A percentile compares a stretch with the other conserved stretches of the same genome.
These are phyloP conservation scores for Ceratocystiopsis minuta DNA, from an alignment of 2,329 filamentous ascomycete species.

Conservation along the genomic window DNA sequence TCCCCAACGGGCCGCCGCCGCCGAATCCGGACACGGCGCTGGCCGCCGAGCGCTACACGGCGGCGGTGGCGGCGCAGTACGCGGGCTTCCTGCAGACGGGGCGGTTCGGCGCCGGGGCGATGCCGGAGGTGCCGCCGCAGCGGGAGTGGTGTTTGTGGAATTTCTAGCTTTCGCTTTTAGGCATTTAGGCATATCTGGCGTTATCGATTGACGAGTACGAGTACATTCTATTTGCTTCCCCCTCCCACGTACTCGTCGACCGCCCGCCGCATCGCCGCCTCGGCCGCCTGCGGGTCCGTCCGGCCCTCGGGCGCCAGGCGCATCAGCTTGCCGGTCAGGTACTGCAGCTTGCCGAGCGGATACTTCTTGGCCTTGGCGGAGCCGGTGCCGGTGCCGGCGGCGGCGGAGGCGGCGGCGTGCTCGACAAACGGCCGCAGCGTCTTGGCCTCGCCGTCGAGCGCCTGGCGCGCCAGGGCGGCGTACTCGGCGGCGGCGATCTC, in stretches of 20 bases:
- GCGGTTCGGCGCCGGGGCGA: slow-evolving; percentile 47
- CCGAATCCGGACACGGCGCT: slow-evolving; percentile 46
- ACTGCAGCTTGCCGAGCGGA: slow-evolving; percentile 42
- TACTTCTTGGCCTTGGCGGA: slow-evolving; percentile 16
- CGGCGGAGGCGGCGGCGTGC: slow-evolving; percentile 12
- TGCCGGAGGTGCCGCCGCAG: slow-evolving; percentile 64
- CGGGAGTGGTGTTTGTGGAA: slow-evolving; percentile 59
- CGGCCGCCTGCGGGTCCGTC: slow-evolving; percentile 34
- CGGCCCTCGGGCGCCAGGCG: slow-evolving; percentile 32
- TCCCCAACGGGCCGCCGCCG: slow-evolving; percentile 48
- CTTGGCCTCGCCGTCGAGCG: slow-evolving; percentile 26
- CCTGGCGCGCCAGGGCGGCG: slow-evolving; percentile 24
- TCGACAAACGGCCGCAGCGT: slow-evolving; percentile 27
- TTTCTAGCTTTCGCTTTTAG: slow-evolving; percentile 26
- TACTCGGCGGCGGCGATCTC: slow-evolving; percentile 33
- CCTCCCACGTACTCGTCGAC: slow-evolving; percentile 11
- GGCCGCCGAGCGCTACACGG: slow-evolving; percentile 31
- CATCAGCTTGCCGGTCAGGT: slow-evolving; percentile 41
- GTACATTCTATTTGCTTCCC: neutral
- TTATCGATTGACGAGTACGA: too few relatives aligned
- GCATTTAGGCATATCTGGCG: too few relatives aligned
- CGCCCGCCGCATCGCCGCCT: slow-evolving; percentile 23
- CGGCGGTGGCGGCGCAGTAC: slow-evolving; percentile 37
- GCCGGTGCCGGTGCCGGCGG: neutral
- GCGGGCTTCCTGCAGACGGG: slow-evolving; percentile 45